A percentile compares a stretch with the other conserved stretches of the same genome.
Evolutionary conservation across 371 early-diverging fungal genomes (phyloP).

Genomic region (Mucor racemosus): DNA sequence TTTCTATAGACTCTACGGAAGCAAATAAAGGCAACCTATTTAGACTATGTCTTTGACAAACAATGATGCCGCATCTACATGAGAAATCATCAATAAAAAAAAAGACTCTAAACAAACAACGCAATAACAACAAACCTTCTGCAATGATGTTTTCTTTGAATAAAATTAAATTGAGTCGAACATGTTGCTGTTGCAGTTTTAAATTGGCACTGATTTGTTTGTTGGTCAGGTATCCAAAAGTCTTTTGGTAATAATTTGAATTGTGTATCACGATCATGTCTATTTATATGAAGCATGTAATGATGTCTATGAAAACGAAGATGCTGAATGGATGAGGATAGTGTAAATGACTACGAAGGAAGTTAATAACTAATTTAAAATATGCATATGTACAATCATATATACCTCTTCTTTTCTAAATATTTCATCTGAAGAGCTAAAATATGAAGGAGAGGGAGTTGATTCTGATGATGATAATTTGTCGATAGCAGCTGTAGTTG

Average conservation of each 20-base stretch:
- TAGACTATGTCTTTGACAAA: slow-evolving; percentile 33
- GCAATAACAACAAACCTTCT: slow-evolving; percentile 22
- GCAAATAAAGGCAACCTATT: slow-evolving; percentile 30
- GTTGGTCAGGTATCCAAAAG: slow-evolving; percentile 25
- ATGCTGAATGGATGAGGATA: slow-evolving; percentile 1
- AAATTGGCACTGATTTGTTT: slow-evolving; percentile 22
- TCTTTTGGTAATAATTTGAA: slow-evolving; percentile 24
- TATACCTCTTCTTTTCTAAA: background rate
- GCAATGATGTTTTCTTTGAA: slow-evolving; percentile 35
- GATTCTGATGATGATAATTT: background rate
- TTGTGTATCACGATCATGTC: slow-evolving; percentile 8
- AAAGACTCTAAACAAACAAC: background rate
- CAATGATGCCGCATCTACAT: slow-evolving; percentile 27
- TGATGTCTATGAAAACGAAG: slow-evolving; percentile 6
- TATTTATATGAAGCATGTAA: slow-evolving; percentile 21
- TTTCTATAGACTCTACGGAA: background rate
- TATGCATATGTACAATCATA: background rate
- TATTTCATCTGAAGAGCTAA: background rate
- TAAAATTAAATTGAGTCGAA: slow-evolving; percentile 20
- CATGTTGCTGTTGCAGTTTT: slow-evolving; percentile 12
- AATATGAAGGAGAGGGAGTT: background rate
- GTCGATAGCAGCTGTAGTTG: background rate
- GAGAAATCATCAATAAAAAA: background rate
- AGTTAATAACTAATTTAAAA: background rate
- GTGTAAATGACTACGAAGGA: background rate